A percentile compares a stretch with the other conserved stretches of the same genome.
These are phyloP conservation scores for Fusarium subglutinans DNA, from an alignment of 2,329 filamentous ascomycete species.

Conservation along the genomic window DNA sequence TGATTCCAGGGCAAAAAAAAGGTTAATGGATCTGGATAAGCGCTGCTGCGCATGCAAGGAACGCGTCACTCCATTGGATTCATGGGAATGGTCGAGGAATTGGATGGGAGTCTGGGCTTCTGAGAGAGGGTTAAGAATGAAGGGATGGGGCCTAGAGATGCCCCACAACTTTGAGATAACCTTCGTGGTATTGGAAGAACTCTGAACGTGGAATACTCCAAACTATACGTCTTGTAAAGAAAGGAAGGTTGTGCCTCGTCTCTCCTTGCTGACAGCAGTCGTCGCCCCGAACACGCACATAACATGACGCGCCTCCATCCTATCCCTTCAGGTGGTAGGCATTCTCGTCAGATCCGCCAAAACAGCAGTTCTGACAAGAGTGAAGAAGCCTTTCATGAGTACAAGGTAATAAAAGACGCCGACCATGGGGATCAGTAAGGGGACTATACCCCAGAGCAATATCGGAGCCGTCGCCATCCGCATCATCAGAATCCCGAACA, in stretches of 20 bases:
- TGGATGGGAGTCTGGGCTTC: neutral
- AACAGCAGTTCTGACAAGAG: conserved; percentile 1
- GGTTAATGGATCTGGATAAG: neutral
- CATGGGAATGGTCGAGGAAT: neutral
- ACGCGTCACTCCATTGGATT: neutral
- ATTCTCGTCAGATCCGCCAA: neutral
- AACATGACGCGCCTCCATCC: neutral
- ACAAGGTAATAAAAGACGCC: conserved; percentile 18
- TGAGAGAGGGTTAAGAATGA: neutral
- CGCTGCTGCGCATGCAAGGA: conserved; percentile 1
- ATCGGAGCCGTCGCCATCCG: conserved; percentile 16
- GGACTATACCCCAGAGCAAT: neutral
- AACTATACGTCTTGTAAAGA: neutral
- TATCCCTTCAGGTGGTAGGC: neutral
- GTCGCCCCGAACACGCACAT: neutral
- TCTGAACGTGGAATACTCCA: neutral
- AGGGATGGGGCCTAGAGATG: neutral
- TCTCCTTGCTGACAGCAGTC: neutral
- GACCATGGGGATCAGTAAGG: neutral
- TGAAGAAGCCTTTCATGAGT: conserved; percentile 28
- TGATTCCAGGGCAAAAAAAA: conserved; percentile 18
- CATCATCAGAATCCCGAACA: conserved; percentile 25
- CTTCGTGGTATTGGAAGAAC: neutral
- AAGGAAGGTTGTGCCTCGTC: neutral
- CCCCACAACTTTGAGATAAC: too few relatives aligned